phyloP scores from a whole-genome alignment of 2,329 filamentous ascomycete genomes.

The Nannizziopsis barbatae region DNA sequence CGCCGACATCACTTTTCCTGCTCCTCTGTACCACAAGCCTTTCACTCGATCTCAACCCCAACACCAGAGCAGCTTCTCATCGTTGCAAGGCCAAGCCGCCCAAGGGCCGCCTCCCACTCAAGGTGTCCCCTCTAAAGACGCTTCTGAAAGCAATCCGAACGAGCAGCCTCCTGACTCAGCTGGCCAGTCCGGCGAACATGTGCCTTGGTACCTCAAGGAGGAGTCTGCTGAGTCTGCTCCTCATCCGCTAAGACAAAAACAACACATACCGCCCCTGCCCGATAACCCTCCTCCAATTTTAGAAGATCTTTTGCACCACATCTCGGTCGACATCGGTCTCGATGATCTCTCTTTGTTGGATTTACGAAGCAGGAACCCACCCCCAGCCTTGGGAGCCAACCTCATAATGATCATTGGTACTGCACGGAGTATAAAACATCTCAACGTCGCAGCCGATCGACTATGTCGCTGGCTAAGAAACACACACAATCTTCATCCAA shows the following conservation, averaged over 20 bases:
- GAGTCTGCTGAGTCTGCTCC: constrained; percentile 37
- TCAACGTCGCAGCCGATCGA: constrained; percentile 84
- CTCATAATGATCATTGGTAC: constrained; percentile 89
- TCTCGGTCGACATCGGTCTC: constrained; percentile 74
- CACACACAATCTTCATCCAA: constrained; percentile 59
- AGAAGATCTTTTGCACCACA: constrained; percentile 59
- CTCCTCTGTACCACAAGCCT: constrained; percentile 12
- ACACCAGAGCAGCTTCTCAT: constrained; percentile 10
- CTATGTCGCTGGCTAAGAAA: constrained; percentile 74
- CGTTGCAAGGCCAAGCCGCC: constrained; percentile 2
- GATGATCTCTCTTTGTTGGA: constrained; percentile 73
- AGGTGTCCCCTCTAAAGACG: neutral
- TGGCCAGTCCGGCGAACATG: constrained; percentile 18
- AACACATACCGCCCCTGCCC: constrained; percentile 54
- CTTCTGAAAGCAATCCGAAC: constrained; percentile 5
- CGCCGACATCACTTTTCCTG: constrained; percentile 21
- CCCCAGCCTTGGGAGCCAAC: constrained; percentile 75
- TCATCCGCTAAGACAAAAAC: constrained; percentile 40
- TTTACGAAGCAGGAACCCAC: constrained; percentile 70
- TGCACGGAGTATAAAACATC: constrained; percentile 80
- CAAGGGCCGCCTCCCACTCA: neutral
- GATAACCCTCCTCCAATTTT: constrained; percentile 60
- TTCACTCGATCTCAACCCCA: constrained; percentile 1
- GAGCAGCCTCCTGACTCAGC: constrained; percentile 5
- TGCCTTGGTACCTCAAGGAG: constrained; percentile 82